Evolutionary conservation across 306 rosid species (phyloP), one percentile per base, ranked within the genome.

Genomic region (Quercus suber): DNA sequence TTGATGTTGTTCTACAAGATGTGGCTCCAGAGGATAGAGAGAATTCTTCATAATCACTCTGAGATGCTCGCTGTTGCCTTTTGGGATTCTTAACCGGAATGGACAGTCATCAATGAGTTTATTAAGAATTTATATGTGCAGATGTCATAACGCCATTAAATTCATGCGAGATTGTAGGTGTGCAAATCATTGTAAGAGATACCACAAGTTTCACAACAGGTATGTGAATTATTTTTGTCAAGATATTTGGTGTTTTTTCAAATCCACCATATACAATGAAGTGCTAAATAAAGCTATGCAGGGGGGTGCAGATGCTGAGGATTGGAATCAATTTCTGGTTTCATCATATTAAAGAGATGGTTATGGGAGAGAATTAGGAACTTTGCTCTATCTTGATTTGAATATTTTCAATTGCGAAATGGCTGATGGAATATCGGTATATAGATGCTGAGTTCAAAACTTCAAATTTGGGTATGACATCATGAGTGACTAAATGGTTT

Each of bases 121-220:
- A 83, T 88, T 2, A 87, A 91, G 90, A 89, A 87, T 76, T 81
- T 89, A 79, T 82, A 18, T 86, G 87, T 55, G 91, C 90, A 41
- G 89, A 84, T 88, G 92, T 56, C 87, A 84, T 83, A 87, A 82
- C 75, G 88, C 86, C 77, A 89, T 89, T 73, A 89, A 87, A 80
- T 81, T 81, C 69, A 83, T 86, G 85, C 4, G 81, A 79, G 78
- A 86, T 86, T 49, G 89, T 84, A 76, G 88, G 83, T 71, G 74
- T 88, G 82, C 76, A 70, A 20, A 84, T 89, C 71, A 71, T 89
- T 69, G 92, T 86, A n/a, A 81, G 89, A 75, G 91, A 89, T 65
- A 76, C 90, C 41, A 75, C 81, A 76, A 86, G 93, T 89, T 84
- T 83, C 93, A 87, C 89, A 90, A 86, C 70, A 64, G 73, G 73